These are phyloP conservation scores for Psilocybe cyanescens DNA, from an alignment of 768 basidiomycete species.

Conservation along the genomic window DNA sequence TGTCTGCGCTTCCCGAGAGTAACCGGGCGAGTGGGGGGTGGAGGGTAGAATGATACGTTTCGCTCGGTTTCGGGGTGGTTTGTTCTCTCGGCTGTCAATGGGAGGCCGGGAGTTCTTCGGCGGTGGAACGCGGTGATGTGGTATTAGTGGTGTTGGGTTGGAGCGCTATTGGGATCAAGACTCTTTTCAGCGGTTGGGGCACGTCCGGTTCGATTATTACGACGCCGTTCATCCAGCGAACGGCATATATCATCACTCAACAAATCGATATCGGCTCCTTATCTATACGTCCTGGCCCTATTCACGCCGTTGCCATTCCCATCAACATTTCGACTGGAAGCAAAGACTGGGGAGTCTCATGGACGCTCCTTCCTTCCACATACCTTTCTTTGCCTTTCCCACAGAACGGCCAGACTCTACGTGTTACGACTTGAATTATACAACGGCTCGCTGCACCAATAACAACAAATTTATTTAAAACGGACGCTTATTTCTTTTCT, in stretches of 20 bases:
- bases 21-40: constrained; percentile 50
- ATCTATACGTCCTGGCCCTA: constrained; percentile 22
- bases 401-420: constrained; percentile 19
- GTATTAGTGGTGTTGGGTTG: constrained; percentile 17
- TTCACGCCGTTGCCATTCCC: constrained; percentile 13
- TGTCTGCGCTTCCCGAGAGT: constrained; percentile 48
- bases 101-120: constrained; percentile 20
- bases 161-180: constrained; percentile 29
- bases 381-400: constrained; percentile 14
- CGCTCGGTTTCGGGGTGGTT: constrained; percentile 41
- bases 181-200: constrained; percentile 39
- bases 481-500: constrained; percentile 75
- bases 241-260: constrained; percentile 19
- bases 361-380: constrained; percentile 13
- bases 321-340: constrained; percentile 20
- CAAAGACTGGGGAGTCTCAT: constrained; percentile 7
- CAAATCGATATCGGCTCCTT: constrained; percentile 31
- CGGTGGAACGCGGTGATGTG: constrained; percentile 14
- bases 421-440: constrained; percentile 26
- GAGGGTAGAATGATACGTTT: constrained; percentile 46
- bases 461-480: constrained; percentile 46
- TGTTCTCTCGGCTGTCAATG: constrained; percentile 22
- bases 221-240: constrained; percentile 11
- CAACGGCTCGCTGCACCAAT: constrained; percentile 25
- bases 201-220: constrained; percentile 40